A percentile compares a stretch with the other conserved stretches of the same genome.
These are phyloP conservation scores for Nothophytophthora sp. DNA, from an alignment of 352 stramenopile genomes.

Conservation along the genomic window DNA sequence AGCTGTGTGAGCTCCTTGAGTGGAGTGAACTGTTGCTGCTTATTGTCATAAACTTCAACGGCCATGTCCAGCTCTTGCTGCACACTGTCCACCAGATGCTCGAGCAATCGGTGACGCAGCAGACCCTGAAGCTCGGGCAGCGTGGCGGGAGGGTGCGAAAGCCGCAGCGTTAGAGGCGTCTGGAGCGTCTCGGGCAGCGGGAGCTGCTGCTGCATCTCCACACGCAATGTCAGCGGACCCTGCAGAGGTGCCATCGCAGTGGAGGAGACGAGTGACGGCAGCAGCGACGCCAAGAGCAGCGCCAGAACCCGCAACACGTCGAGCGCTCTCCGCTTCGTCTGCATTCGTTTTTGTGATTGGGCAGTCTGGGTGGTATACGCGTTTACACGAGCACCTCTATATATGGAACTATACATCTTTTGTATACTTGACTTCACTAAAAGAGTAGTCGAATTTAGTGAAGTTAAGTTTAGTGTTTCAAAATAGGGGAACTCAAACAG, in stretches of 20 bases:
- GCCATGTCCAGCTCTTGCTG: slow-evolving; percentile 23
- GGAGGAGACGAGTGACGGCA: slow-evolving; percentile 4
- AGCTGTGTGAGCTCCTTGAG: slow-evolving; percentile 33
- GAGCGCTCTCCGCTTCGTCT: no score
- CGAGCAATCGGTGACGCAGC: slow-evolving; percentile 20
- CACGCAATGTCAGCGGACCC: slow-evolving; percentile 19
- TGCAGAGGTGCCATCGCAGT: slow-evolving; percentile 15
- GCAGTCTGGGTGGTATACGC: no score
- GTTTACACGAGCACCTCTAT: no score
- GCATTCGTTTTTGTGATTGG: no score
- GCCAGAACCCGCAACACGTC: slow-evolving; percentile 14
- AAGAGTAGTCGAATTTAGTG: no score
- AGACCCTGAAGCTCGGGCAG: slow-evolving; percentile 20
- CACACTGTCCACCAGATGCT: slow-evolving; percentile 8
- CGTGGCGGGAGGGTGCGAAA: slow-evolving; percentile 16
- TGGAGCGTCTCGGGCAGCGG: slow-evolving; percentile 18
- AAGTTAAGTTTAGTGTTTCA: no score
- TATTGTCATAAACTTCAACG: slow-evolving; percentile 45
- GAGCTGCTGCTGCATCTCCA: slow-evolving; percentile 40
- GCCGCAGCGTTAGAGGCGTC: slow-evolving; percentile 23
- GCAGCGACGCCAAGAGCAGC: slow-evolving; percentile 11
- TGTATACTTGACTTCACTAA: no score
- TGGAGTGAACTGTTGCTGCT: slow-evolving; percentile 30
- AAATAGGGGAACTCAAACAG: no score
- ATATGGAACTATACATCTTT: no score